These are phyloP conservation scores for Macrolepiota fuliginosa DNA, from an alignment of 768 basidiomycete genomes.

Conservation along the genomic window DNA sequence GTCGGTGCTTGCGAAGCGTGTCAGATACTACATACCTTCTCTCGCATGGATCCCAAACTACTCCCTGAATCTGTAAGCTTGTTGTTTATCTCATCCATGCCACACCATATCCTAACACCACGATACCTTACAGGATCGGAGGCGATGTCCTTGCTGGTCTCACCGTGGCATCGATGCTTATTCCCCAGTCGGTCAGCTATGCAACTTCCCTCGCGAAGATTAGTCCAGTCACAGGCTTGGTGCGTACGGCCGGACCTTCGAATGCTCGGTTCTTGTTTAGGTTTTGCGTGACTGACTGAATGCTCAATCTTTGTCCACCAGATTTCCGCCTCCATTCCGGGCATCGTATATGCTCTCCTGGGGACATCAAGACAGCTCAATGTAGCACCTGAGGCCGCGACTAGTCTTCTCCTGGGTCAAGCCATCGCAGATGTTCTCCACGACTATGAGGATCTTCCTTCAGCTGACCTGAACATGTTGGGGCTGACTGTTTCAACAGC, in stretches of 20 bases:
- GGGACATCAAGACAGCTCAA: slow-evolving; percentile 82
- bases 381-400: slow-evolving; percentile 86
- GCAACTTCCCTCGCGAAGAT: slow-evolving; percentile 85
- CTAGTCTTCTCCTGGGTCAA: slow-evolving; percentile 86
- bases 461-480: slow-evolving; percentile 44
- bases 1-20: slow-evolving; percentile 40
- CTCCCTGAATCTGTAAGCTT: slow-evolving; percentile 58
- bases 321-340: slow-evolving; percentile 86
- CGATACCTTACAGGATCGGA: slow-evolving; percentile 26
- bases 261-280: too few species aligned
- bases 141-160: slow-evolving; percentile 80
- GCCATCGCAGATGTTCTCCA: slow-evolving; percentile 70
- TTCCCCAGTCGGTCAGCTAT: slow-evolving; percentile 89
- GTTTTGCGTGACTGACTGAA: background rate
- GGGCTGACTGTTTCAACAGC: slow-evolving; percentile 74
- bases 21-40: slow-evolving; percentile 78
- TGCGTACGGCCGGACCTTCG: slow-evolving; percentile 32
- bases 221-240: slow-evolving; percentile 82
- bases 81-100: background rate
- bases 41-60: slow-evolving; percentile 80
- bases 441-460: slow-evolving; percentile 38
- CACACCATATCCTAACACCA: background rate
- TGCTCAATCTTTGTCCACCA: slow-evolving; percentile 24
- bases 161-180: slow-evolving; percentile 81
- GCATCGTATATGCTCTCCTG: slow-evolving; percentile 85